Evolutionary conservation across 2,329 filamentous ascomycete genomes (phyloP), one percentile per base, ranked within the genome.

Genomic region (Lecanicillium sp.): DNA sequence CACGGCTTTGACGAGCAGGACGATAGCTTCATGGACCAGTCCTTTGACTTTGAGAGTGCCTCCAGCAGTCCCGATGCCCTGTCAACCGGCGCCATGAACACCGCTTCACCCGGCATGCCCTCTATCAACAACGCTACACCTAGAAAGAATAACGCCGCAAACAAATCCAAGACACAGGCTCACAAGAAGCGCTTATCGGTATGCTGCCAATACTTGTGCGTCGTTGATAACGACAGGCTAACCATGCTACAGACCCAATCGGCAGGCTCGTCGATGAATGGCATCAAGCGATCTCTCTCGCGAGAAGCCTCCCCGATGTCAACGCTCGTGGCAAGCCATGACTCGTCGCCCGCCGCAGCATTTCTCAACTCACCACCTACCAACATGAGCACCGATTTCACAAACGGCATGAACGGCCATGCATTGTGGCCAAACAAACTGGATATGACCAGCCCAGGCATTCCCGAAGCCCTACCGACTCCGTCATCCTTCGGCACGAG

Each of bases 21-120:
- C 40, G 68, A 70, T 43, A 62, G 62, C 46, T 64, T 64, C 37
- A 67, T 72, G 62, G 62, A 69, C 37, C 60, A 62, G 33, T 60
- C 66, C 34, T 76, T 79, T 47, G 71, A 77, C 46, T 79, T 81
- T 50, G 69, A 72, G 13, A 76, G 73, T 48, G 70, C 71, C 8
- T 70, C 73, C 2, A 77, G 69, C 47, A 81, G 74, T 44, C 74
- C 77, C 5, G 68, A 65, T 40, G 61, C 59, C 8, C 34, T 50
- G 12, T 50, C 45, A 25, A 46, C 41, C 10, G 44, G 42, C 12
- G 53, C 45, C 27, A 37, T 45, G 9, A 53, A 62, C 39, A 64
- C 69, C 46, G 59, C 64, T 8, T 71, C 66, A 6, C 61, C 61
- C n/a, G 53, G 50, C 33, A 69, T 67, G 60, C 57, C 62, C 22